Evolutionary conservation across 768 basidiomycete genomes (phyloP).

Genomic region (Amyloporia xantha): DNA sequence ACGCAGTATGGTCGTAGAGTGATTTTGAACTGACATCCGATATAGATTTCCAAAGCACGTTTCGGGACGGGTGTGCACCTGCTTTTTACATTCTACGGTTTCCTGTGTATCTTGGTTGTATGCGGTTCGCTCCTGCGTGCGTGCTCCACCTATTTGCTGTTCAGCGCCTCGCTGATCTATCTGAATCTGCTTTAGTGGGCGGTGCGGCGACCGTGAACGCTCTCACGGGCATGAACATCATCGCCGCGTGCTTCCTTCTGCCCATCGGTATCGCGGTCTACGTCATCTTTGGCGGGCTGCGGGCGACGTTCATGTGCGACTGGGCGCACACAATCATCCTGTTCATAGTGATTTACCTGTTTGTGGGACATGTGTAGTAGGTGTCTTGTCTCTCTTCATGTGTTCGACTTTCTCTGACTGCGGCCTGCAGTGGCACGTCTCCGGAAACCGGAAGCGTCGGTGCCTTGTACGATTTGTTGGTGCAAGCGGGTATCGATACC

Average conservation of each 20-base stretch:
- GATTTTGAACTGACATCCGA: not conserved
- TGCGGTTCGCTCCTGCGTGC: constrained; percentile 43
- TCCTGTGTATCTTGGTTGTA: constrained; percentile 45
- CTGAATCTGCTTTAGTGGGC: constrained; percentile 13
- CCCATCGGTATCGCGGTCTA: constrained; percentile 26
- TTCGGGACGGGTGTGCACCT: constrained; percentile 42
- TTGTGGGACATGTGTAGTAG: constrained; percentile 21
- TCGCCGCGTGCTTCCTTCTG: constrained; percentile 24
- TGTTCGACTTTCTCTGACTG: too few relatives aligned
- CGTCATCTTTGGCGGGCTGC: constrained; percentile 24
- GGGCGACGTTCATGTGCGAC: constrained; percentile 25
- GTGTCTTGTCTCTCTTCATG: constrained; percentile 12
- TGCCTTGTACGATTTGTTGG: constrained; percentile 40
- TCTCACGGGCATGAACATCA: constrained; percentile 24
- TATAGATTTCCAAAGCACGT: constrained; percentile 40
- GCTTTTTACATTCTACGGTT: constrained; percentile 46
- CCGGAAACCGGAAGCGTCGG: constrained; percentile 31
- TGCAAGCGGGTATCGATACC: constrained; percentile 35
- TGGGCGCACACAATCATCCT: constrained; percentile 23
- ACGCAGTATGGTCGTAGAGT: not conserved
- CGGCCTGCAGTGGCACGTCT: constrained; percentile 15
- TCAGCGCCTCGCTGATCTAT: too few relatives aligned
- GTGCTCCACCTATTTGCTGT: constrained; percentile 20
- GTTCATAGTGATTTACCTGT: constrained; percentile 24
- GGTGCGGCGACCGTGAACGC: constrained; percentile 25